Evolutionary conservation across 345 rosid species (phyloP), one percentile per base, ranked within the genome.

Genomic region (Salix udensis): DNA sequence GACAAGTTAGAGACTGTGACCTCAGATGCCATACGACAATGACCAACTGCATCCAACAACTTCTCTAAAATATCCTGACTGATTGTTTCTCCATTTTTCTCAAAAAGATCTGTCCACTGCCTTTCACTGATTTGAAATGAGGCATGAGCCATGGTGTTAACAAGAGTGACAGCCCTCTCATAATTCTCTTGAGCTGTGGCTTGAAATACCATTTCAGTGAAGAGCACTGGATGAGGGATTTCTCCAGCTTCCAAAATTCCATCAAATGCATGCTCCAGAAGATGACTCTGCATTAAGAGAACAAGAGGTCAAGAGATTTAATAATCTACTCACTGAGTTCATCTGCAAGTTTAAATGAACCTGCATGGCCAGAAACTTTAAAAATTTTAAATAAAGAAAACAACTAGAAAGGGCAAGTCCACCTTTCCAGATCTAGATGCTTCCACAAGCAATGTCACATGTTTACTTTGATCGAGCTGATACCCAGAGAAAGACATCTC

Each of bases 391-490:
- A 46, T 31, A 5, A 16, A 28, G 39, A 66, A 15, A 34, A 14
- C 31, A 21, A 31, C 16, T 7, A 30, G 15, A 24, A 4, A 6
- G 23, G 40, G 26, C 72, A n/a, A 42, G 42, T 64, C 75, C 50
- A 95, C 98, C 97, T 95, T 93, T 76, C 98, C 97, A 67, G 88
- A 89, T 85, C 87, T 87, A 28, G 96, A 88, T 70, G 98, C 97
- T 84, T 91, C 85, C 80, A 93, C 83, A 23, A 95, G 90, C 80
- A 88, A 78, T 58, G 77, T 73, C 23, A 86, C 87, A 31, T 85
- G 86, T 78, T 89, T 95, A 69, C 82, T 84, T 85, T 91, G 98
- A 85, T 91, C 90, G 6, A 91, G 72, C 76, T 71, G 90, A 88
- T 83, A 86, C 46, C 97, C 93, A 44, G 88, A 85, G 64, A 93